Evolutionary conservation across 176 grass and related monocot genomes (phyloP), one percentile per base, ranked within the genome.

Genomic region (Bonia amplexicaulis): DNA sequence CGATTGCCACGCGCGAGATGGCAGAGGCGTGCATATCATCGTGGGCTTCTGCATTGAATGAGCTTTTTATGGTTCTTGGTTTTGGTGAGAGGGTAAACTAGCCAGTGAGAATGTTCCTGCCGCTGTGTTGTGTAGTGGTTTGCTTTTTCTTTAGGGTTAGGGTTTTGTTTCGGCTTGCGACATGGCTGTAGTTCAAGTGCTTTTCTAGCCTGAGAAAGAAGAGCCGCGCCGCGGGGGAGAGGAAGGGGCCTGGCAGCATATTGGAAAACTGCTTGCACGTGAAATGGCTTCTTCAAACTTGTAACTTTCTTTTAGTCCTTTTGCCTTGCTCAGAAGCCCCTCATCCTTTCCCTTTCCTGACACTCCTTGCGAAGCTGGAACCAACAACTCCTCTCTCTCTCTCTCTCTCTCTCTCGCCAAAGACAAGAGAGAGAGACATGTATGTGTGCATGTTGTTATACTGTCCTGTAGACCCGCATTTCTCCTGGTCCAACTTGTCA

Each of bases 241-340:
- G 49, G 60, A 68, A 14, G 46, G 15, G 48, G n/a, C n/a, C n/a
- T n/a, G 44, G 14, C 55, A 74, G 53, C 35, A 27, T 46, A 55
- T 40, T 33, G 33, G 75, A 53, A 35, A n/a, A 90, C 85, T 92
- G 78, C 79, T 92, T 37, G 77, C 93, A 94, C 88, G 92, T 94
- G 92, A 89, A 77, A 65, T 27, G 39, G 52, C n/a, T 79, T 80
- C 67, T 53, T 51, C 46, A 52, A 20, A 15, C 29, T 17, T 1
- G 17, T 27, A 66, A 57, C 74, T 68, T 85, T 78, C 71, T 17
- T 68, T 16, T 25, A 67, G 66, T 20, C 62, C 71, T 80, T 68
- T 79, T 73, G 80, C 68, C 29, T 66, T 58, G 84, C 67, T 82
- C 79, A 79, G 66, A 87, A 81, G 69, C 48, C 23, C 40, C 69